Evolutionary conservation across 2,329 filamentous ascomycete genomes (phyloP).

Genomic region (Colletotrichum phormii): DNA sequence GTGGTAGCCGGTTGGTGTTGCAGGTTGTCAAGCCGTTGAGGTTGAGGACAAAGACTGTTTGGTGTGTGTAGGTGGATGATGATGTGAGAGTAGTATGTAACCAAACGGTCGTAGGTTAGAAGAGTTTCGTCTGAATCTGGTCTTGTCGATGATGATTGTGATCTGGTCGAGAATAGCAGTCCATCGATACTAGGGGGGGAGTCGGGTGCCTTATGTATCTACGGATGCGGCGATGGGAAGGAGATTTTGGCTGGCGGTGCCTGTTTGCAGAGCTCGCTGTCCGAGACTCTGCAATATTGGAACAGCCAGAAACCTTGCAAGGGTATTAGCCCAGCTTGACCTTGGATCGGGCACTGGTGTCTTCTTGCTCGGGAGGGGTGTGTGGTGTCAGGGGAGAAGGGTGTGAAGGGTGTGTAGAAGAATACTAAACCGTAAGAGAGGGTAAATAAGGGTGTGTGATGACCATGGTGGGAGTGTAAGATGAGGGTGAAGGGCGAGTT

Average conservation of each 20-base stretch:
- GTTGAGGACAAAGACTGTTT: slow-evolving; percentile 25
- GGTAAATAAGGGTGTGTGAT: not conserved
- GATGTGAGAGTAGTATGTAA: slow-evolving; percentile 20
- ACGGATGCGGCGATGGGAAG: slow-evolving; percentile 27
- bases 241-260: slow-evolving; percentile 33
- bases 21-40: slow-evolving; percentile 9
- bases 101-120: slow-evolving; percentile 13
- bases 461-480: not conserved
- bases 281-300: slow-evolving; percentile 36
- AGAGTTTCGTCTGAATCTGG: slow-evolving; percentile 15
- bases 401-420: not conserved
- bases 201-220: slow-evolving; percentile 39
- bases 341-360: slow-evolving; percentile 36
- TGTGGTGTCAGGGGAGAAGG: not conserved
- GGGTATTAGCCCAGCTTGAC: slow-evolving; percentile 36
- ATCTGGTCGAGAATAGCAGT: slow-evolving; percentile 6
- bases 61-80: slow-evolving; percentile 1
- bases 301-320: slow-evolving; percentile 36
- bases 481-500: not conserved
- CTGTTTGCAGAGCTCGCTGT: slow-evolving; percentile 35
- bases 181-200: slow-evolving; percentile 21
- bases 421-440: no score
- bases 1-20: not conserved
- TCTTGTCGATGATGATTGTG: slow-evolving; percentile 19
- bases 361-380: not conserved